These are phyloP conservation scores for Suhomyces terraborum DNA, from an alignment of 1,139 yeast genomes.

Conservation along the genomic window DNA sequence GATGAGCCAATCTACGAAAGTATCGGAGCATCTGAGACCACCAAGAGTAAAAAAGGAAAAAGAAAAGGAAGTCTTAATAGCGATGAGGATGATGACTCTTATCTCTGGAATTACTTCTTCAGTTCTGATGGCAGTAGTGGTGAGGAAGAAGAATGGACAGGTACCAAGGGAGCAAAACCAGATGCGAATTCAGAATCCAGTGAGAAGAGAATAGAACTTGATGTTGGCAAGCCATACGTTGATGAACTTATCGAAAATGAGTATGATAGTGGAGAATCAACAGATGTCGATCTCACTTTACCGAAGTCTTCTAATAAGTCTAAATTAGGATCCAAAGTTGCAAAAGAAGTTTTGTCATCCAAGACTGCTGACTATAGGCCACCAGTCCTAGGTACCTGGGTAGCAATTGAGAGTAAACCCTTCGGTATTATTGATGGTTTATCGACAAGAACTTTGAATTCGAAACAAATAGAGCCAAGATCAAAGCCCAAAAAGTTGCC, in stretches of 20 bases:
- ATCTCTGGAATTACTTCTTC: constrained; percentile 58
- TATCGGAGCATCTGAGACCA: constrained; percentile 8
- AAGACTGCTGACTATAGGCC: constrained; percentile 85
- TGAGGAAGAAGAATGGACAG: constrained; percentile 15
- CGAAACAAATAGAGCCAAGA: constrained; percentile 22
- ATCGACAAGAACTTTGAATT: constrained; percentile 71
- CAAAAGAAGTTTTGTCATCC: constrained; percentile 86
- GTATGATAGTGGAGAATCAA: constrained; percentile 73
- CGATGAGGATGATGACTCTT: constrained; percentile 55
- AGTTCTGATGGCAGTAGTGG: constrained; percentile 44
- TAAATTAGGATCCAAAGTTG: constrained; percentile 68
- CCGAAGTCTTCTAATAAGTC: constrained; percentile 63
- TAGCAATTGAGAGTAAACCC: constrained; percentile 74
- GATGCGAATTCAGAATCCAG: constrained; percentile 5
- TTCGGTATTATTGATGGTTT: constrained; percentile 94
- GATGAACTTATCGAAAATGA: constrained; percentile 25
- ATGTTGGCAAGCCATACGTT: constrained; percentile 8
- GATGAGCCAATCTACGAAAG: constrained; percentile 15
- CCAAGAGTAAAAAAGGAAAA: constrained; percentile 11
- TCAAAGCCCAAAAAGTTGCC: constrained; percentile 25
- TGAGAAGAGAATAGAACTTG: constrained; percentile 3
- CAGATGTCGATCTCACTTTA: constrained; percentile 82
- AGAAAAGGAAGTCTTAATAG: constrained; percentile 27
- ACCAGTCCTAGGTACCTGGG: constrained; percentile 92
- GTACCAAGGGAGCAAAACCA: constrained; percentile 8